Conservation (phyloP, 139 green algal genomes). For the Limnomonas spitsbergensis region DNA sequence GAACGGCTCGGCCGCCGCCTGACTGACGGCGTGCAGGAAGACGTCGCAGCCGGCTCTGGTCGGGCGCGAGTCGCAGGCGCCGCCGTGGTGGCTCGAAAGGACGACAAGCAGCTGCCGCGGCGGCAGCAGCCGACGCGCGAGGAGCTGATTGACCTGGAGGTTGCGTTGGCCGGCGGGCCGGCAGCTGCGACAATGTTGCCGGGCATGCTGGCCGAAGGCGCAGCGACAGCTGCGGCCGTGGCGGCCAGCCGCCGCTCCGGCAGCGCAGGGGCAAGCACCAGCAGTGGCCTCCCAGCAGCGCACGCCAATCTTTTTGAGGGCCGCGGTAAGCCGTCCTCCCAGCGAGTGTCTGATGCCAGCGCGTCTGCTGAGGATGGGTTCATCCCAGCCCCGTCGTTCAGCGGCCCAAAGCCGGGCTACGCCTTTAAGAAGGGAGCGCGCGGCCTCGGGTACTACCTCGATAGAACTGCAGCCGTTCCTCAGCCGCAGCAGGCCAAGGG, state of each 20-base stretch:
- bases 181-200: constrained; percentile 4
- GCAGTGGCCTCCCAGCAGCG: not conserved
- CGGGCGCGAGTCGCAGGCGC: not conserved
- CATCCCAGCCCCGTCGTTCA: constrained; percentile 28
- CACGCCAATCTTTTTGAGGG: not conserved
- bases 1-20: not conserved
- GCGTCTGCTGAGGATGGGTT: constrained; percentile 20
- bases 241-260: too few species aligned
- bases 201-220: not conserved
- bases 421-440: constrained; percentile 44
- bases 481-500: not conserved
- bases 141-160: not conserved
- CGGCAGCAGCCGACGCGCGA: not conserved
- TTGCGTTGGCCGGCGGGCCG: constrained; percentile 1
- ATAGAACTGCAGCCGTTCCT: constrained; percentile 14
- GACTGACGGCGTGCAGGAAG: not conserved
- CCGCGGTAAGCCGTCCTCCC: not conserved
- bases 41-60: not conserved
- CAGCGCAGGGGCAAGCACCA: not conserved
- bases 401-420: constrained; percentile 35
- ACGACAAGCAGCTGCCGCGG: too few species aligned
- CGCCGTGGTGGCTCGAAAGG: not conserved
- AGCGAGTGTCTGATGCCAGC: not conserved
- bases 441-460: constrained; percentile 55
- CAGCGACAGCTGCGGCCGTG: not conserved